These are phyloP conservation scores for Rhizophagus sp. DNA, from an alignment of 192 early-diverging fungal genomes.

Conservation along the genomic window DNA sequence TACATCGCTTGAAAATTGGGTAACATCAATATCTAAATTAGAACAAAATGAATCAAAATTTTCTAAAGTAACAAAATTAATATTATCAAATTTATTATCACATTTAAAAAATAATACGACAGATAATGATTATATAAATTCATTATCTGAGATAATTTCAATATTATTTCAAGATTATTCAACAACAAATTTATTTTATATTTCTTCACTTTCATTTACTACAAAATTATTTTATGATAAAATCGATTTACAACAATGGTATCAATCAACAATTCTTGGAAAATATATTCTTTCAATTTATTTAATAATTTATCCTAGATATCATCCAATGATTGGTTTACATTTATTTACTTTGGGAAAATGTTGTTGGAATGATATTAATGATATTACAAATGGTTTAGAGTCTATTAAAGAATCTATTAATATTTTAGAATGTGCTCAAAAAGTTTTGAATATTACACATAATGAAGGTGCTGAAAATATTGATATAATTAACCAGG, in stretches of 20 bases:
- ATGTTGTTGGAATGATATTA: conserved; percentile 51
- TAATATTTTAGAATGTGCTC: neutral
- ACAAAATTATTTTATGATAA: conserved; percentile 45
- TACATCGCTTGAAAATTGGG: neutral
- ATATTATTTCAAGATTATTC: conserved; percentile 28
- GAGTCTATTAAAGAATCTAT: neutral
- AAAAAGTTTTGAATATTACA: conserved; percentile 8
- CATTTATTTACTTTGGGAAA: conserved; percentile 50
- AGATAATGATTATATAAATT: conserved; percentile 31
- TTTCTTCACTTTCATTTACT: conserved; percentile 37
- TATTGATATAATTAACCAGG: conserved; percentile 1
- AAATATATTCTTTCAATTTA: conserved; percentile 49
- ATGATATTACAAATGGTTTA: conserved; percentile 36
- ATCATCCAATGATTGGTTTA: conserved; percentile 50
- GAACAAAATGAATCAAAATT: neutral
- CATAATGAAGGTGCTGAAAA: conserved; percentile 3
- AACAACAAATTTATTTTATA: conserved; percentile 33
- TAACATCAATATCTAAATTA: neutral
- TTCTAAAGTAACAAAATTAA: neutral
- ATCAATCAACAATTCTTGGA: conserved; percentile 43
- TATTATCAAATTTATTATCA: conserved; percentile 21
- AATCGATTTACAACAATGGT: conserved; percentile 42
- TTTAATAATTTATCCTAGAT: conserved; percentile 48
- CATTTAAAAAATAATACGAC: conserved; percentile 36
- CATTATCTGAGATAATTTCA: conserved; percentile 26